Percentiles rank a stretch among this genome's conserved stretches.
Evolutionary conservation across 1,139 yeast genomes (phyloP).

Genomic region (Hyphopichia fennica): DNA sequence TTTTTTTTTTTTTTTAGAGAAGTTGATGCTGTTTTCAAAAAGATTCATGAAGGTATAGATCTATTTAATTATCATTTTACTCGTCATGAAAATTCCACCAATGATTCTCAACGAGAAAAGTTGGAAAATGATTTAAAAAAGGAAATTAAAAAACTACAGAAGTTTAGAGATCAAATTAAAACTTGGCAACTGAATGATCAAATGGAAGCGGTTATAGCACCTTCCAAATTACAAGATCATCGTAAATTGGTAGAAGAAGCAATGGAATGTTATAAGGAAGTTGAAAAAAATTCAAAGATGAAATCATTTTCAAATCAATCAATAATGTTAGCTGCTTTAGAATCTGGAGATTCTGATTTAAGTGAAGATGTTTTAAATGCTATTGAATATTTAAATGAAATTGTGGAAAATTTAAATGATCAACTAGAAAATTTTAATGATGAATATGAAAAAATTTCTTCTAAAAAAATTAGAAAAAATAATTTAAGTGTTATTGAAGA

Average conservation of each 20-base stretch:
- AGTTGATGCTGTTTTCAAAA: slow-evolving; percentile 92
- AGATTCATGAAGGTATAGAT: slow-evolving; percentile 90
- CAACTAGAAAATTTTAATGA: slow-evolving; percentile 36
- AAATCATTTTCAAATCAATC: slow-evolving; percentile 50
- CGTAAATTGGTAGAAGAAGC: slow-evolving; percentile 47
- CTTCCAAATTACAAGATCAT: slow-evolving; percentile 41
- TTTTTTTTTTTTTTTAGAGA: slow-evolving; percentile 54
- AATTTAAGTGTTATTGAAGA: slow-evolving; percentile 38
- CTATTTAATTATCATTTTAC: slow-evolving; percentile 60
- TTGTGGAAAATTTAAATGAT: slow-evolving; percentile 30
- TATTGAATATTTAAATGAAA: slow-evolving; percentile 29
- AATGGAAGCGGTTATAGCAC: slow-evolving; percentile 43
- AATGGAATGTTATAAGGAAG: slow-evolving; percentile 50
- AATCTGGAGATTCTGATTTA: slow-evolving; percentile 24
- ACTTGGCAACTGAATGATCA: slow-evolving; percentile 68
- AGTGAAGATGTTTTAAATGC: slow-evolving; percentile 38
- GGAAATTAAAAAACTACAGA: slow-evolving; percentile 92
- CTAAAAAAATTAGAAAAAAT: slow-evolving; percentile 43
- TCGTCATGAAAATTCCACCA: slow-evolving; percentile 63
- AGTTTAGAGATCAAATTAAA: slow-evolving; percentile 93
- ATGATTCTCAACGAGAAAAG: slow-evolving; percentile 93
- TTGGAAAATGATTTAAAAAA: slow-evolving; percentile 90
- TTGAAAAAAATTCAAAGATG: slow-evolving; percentile 46
- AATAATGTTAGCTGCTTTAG: slow-evolving; percentile 46
- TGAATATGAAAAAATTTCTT: slow-evolving; percentile 41